These are phyloP conservation scores for Plasmodium vinckei DNA, from an alignment of 169 alveolate genomes.

Conservation along the genomic window DNA sequence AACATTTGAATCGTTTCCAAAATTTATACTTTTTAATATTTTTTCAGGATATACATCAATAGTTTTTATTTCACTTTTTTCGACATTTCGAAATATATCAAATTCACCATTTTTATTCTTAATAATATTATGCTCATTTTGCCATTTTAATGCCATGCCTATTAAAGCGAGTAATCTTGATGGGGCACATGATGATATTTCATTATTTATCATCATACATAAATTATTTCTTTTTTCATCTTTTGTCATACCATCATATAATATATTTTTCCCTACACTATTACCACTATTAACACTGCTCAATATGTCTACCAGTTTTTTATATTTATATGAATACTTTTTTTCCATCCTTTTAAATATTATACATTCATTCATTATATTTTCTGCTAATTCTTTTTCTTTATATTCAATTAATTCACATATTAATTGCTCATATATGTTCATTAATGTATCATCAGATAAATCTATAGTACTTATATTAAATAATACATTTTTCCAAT, in stretches of 20 bases:
- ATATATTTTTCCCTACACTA: conserved; percentile 17
- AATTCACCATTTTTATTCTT: conserved; percentile 76
- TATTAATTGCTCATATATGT: conserved; percentile 84
- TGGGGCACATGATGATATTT: conserved; percentile 84
- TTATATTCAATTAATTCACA: conserved; percentile 84
- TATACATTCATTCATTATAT: conserved; percentile 62
- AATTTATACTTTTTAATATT: conserved; percentile 80
- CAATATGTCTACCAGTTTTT: conserved; percentile 24
- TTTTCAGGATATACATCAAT: conserved; percentile 78
- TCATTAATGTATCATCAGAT: conserved; percentile 81
- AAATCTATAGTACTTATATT: conserved; percentile 82
- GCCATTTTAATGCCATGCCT: conserved; percentile 90
- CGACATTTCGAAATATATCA: conserved; percentile 84
- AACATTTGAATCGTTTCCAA: conserved; percentile 88
- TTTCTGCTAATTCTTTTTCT: conserved; percentile 81
- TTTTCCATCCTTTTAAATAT: conserved; percentile 74
- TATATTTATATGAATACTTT: conserved; percentile 46
- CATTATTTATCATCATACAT: conserved; percentile 71
- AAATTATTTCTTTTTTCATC: conserved; percentile 70
- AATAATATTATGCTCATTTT: conserved; percentile 81
- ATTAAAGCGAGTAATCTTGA: conserved; percentile 81
- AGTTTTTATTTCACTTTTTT: conserved; percentile 71
- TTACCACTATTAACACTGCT: conserved; percentile 18
- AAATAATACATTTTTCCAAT: conserved; percentile 85
- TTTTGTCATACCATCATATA: conserved; percentile 68